phyloP scores from a whole-genome alignment of 495 filamentous ascomycete genomes.

The Aspergillus sclerotiicarbonarius region DNA sequence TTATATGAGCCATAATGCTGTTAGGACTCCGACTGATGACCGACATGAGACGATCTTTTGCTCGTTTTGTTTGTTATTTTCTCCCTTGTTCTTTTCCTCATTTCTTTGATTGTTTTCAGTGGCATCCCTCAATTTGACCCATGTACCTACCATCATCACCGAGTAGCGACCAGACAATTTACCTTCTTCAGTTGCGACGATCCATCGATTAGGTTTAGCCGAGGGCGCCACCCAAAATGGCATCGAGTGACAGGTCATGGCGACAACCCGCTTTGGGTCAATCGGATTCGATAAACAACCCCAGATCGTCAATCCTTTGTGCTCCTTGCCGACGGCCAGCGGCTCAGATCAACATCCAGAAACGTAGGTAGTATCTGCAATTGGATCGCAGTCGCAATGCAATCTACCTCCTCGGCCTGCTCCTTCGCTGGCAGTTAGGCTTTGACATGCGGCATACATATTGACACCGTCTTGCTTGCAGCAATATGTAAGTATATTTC shows the following conservation, averaged over 20 bases:
- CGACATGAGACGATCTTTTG: constrained; percentile 16
- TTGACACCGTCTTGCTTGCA: too few relatives aligned
- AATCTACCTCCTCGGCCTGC: too few relatives aligned
- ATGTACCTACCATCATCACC: neutral
- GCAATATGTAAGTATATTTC: too few relatives aligned
- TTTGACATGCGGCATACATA: too few relatives aligned
- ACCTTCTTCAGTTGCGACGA: neutral
- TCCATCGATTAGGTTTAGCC: neutral
- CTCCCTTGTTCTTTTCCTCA: neutral
- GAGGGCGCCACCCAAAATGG: too few relatives aligned
- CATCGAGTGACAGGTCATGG: too few relatives aligned
- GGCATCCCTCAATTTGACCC: neutral
- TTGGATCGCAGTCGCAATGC: too few relatives aligned
- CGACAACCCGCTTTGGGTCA: neutral
- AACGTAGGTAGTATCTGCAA: too few relatives aligned
- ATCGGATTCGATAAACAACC: neutral
- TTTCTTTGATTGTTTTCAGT: neutral
- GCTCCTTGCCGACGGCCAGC: neutral
- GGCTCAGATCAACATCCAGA: too few relatives aligned
- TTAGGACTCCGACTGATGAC: constrained; percentile 17
- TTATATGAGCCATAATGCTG: constrained; percentile 6
- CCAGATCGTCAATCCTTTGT: neutral
- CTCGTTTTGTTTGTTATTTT: neutral
- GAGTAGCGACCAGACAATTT: neutral
- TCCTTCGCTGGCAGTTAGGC: too few relatives aligned